Conservation (phyloP, 768 basidiomycete genomes). For the Ramaria sp. region DNA sequence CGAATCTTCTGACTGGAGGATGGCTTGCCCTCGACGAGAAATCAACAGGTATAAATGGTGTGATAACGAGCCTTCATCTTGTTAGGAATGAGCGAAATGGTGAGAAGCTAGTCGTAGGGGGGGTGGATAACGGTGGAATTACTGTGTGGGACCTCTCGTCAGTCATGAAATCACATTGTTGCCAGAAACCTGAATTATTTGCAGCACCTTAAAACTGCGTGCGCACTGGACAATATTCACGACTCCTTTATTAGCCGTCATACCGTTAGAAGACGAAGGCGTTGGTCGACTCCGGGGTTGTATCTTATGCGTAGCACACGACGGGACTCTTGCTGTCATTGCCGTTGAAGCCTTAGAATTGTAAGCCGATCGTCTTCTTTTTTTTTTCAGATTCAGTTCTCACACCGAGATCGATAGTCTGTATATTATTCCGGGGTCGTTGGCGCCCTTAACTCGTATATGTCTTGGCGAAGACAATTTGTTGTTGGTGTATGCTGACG, state of each 20-base stretch:
- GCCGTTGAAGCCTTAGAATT: constrained; percentile 63
- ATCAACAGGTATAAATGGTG: constrained; percentile 31
- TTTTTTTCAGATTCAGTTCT: not conserved
- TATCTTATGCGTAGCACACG: constrained; percentile 57
- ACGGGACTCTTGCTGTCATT: constrained; percentile 80
- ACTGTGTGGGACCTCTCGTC: constrained; percentile 64
- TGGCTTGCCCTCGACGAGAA: constrained; percentile 12
- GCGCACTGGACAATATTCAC: constrained; percentile 69
- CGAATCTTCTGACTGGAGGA: constrained; percentile 15
- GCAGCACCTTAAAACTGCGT: constrained; percentile 51
- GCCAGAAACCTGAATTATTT: not conserved
- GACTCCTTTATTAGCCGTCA: constrained; percentile 46
- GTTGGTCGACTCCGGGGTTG: constrained; percentile 54
- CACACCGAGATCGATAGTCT: constrained; percentile 33
- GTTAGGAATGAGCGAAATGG: constrained; percentile 48
- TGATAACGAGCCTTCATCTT: constrained; percentile 39
- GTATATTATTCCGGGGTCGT: constrained; percentile 72
- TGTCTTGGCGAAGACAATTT: constrained; percentile 61
- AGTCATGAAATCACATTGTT: constrained; percentile 13
- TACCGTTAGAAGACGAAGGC: constrained; percentile 41
- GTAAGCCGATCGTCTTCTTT: constrained; percentile 34
- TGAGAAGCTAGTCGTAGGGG: constrained; percentile 58
- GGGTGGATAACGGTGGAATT: constrained; percentile 69
- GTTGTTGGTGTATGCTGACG: constrained; percentile 64
- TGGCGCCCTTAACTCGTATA: constrained; percentile 50